Evolutionary conservation across 306 rosid species (phyloP).

Genomic region (Ormosia emarginata): DNA sequence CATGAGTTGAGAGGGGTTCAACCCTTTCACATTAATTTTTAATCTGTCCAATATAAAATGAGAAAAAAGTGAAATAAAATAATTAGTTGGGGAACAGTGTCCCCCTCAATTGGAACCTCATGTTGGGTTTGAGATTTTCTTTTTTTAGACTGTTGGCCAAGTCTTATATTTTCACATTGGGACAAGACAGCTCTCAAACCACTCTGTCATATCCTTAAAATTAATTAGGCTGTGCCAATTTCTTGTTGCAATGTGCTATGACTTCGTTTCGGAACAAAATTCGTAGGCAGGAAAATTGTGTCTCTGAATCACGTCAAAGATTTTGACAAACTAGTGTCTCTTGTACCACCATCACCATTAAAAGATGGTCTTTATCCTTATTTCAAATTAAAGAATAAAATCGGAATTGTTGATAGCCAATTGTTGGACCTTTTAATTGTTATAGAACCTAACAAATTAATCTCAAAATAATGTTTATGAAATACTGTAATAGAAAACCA

Average conservation of each 20-base stretch:
- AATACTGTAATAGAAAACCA: no score
- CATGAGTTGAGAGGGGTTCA: neutral
- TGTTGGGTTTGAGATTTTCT: conserved; percentile 48
- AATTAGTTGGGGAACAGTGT: conserved; percentile 28
- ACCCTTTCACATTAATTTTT: neutral
- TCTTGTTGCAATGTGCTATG: neutral
- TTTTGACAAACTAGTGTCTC: neutral
- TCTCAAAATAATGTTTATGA: neutral
- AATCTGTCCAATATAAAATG: neutral
- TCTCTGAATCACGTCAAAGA: neutral
- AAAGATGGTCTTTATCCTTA: neutral
- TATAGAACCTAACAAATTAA: no score
- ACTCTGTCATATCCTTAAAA: neutral
- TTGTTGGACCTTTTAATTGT: no score
- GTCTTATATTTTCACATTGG: conserved; percentile 3
- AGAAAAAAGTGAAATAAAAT: neutral
- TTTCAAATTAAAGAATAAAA: neutral
- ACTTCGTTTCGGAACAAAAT: neutral
- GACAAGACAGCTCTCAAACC: neutral
- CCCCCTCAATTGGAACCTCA: conserved; percentile 41
- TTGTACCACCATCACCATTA: neutral
- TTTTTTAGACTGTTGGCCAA: conserved; percentile 8
- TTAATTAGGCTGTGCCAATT: neutral
- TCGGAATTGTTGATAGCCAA: neutral
- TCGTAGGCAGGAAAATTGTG: neutral